phyloP scores from a whole-genome alignment of 2,329 filamentous ascomycete species.

The Cytospora paraplurivora region DNA sequence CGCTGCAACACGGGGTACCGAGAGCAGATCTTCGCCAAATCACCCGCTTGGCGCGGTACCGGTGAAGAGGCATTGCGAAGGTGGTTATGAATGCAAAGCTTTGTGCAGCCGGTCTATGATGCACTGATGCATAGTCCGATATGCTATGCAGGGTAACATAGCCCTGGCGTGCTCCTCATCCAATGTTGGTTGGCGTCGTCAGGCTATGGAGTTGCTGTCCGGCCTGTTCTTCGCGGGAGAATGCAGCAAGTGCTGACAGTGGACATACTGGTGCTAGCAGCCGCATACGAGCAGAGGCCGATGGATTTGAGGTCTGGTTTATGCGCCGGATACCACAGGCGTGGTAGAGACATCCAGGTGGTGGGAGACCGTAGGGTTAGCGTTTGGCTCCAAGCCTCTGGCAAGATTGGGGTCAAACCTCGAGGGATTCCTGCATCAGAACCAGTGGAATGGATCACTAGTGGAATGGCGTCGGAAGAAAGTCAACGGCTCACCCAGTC shows the following conservation, averaged over 20 bases:
- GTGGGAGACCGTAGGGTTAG: constrained; percentile 10
- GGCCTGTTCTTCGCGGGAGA: constrained; percentile 1
- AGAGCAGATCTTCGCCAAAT: constrained; percentile 14
- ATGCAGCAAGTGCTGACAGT: constrained; percentile 12
- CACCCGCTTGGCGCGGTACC: constrained; percentile 13
- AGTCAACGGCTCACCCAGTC: constrained; percentile 22
- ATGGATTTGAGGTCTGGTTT: constrained; percentile 1
- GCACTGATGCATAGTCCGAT: constrained; percentile 22
- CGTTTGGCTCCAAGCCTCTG: neutral
- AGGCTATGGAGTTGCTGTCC: neutral
- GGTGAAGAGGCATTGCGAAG: too few species aligned
- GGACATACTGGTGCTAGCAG: constrained; percentile 12
- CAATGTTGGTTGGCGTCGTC: constrained; percentile 6
- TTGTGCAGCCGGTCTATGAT: constrained; percentile 11
- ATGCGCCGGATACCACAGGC: neutral
- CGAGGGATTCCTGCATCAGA: constrained; percentile 17
- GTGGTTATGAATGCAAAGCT: constrained; percentile 9
- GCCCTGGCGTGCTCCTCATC: constrained; percentile 6
- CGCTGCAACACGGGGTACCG: constrained; percentile 4
- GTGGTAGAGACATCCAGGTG: constrained; percentile 12
- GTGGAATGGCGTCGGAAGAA: constrained; percentile 13
- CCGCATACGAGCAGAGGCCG: neutral
- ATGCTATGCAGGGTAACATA: constrained; percentile 20
- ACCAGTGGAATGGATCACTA: constrained; percentile 27
- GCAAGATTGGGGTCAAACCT: neutral